Percentiles rank a stretch among this genome's conserved stretches.
phyloP scores from a whole-genome alignment of 495 filamentous ascomycete species.

The Oidiodendron maius region DNA sequence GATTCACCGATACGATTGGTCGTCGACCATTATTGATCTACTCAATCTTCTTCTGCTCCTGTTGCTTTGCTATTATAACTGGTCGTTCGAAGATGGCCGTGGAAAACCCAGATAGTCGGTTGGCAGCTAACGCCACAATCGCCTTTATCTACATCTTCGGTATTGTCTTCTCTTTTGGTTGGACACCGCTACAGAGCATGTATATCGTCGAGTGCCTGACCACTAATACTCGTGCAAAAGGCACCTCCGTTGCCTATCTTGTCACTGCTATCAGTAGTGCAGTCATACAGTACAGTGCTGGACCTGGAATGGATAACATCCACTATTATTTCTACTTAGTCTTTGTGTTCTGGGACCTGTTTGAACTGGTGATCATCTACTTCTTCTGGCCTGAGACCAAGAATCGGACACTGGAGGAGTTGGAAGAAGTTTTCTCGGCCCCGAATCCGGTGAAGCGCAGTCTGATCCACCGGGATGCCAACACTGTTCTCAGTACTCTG shows the following conservation, averaged over 20 bases:
- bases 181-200: slow-evolving; percentile 50
- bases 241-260: slow-evolving; percentile 39
- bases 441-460: slow-evolving; percentile 47
- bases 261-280: slow-evolving; percentile 29
- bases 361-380: slow-evolving; percentile 14
- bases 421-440: slow-evolving; percentile 56
- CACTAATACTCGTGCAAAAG: slow-evolving; percentile 52
- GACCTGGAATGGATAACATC: slow-evolving; percentile 46
- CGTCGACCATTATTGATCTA: slow-evolving; percentile 50
- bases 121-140: slow-evolving; percentile 23
- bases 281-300: slow-evolving; percentile 37
- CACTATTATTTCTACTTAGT: slow-evolving; percentile 48
- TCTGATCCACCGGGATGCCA: slow-evolving; percentile 33
- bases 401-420: slow-evolving; percentile 47
- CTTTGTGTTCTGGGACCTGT: slow-evolving; percentile 17
- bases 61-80: slow-evolving; percentile 49
- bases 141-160: slow-evolving; percentile 42
- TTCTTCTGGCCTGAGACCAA: slow-evolving; percentile 18
- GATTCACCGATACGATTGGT: background rate
- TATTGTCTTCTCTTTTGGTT: slow-evolving; percentile 53
- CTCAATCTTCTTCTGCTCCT: slow-evolving; percentile 37
- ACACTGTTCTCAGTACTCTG: slow-evolving; percentile 18
- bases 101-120: slow-evolving; percentile 2
- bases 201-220: slow-evolving; percentile 56
- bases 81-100: slow-evolving; percentile 25